Conservation (phyloP, 352 stramenopile species). For the Pythium sukuiense region DNA sequence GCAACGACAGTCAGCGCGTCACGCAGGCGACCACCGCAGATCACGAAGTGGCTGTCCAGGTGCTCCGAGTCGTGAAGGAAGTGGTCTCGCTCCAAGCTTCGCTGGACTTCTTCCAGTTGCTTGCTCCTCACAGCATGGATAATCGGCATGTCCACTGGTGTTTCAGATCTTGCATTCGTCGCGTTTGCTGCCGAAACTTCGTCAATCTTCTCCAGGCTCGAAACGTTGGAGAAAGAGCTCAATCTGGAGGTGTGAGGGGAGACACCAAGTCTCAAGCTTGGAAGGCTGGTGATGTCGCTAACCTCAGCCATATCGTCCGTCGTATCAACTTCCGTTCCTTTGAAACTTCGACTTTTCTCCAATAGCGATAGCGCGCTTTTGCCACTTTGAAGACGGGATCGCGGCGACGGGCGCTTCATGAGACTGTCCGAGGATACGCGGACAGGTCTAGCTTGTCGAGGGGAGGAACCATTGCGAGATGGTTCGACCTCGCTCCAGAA, state of each 20-base stretch:
- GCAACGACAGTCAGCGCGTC: constrained; percentile 23
- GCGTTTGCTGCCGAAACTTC: not conserved
- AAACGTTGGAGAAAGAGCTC: constrained; percentile 13
- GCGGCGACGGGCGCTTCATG: constrained; percentile 19
- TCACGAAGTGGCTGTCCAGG: constrained; percentile 26
- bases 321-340: constrained; percentile 5
- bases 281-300: not conserved
- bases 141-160: constrained; percentile 1
- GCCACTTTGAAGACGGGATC: constrained; percentile 8
- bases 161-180: not conserved
- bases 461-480: not conserved
- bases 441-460: constrained; percentile 8
- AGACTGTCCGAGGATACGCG: constrained; percentile 27
- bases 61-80: constrained; percentile 10
- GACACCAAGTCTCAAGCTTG: not conserved
- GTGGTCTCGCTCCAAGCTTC: constrained; percentile 15
- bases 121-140: constrained; percentile 8
- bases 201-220: constrained; percentile 18
- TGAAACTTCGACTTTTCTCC: constrained; percentile 20
- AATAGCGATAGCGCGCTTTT: constrained; percentile 16
- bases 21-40: constrained; percentile 27
- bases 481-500: constrained; percentile 34
- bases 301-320: constrained; percentile 1
- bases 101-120: constrained; percentile 4
- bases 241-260: not conserved